A percentile compares a stretch with the other conserved stretches of the same genome.
These are phyloP conservation scores for Leucoagaricus sp. DNA, from an alignment of 1,284 basidiomycete species.

Conservation along the genomic window DNA sequence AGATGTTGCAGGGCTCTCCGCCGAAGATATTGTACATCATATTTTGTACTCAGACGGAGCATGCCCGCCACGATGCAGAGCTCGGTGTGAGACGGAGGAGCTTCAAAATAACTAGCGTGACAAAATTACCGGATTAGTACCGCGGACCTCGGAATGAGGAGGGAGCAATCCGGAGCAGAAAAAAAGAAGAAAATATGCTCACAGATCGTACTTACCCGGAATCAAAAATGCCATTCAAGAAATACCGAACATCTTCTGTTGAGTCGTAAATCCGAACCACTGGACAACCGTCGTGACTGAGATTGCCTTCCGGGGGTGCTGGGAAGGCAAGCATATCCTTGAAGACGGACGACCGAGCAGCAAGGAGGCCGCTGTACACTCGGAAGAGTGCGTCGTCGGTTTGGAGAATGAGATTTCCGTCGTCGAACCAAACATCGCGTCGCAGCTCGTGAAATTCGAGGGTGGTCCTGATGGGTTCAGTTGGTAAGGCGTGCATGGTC, in stretches of 20 bases:
- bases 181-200: not conserved
- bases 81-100: constrained; percentile 30
- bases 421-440: constrained; percentile 35
- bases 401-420: constrained; percentile 40
- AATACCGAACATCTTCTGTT: constrained; percentile 32
- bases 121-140: not conserved
- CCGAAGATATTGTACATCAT: constrained; percentile 39
- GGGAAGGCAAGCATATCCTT: constrained; percentile 39
- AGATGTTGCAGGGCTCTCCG: constrained; percentile 37
- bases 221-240: constrained; percentile 39
- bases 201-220: constrained; percentile 32
- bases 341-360: constrained; percentile 37
- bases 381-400: constrained; percentile 35
- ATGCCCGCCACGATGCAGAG: constrained; percentile 35
- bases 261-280: constrained; percentile 37
- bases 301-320: constrained; percentile 29
- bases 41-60: constrained; percentile 42
- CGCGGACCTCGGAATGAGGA: not conserved
- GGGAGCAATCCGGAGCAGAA: not conserved
- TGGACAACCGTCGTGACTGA: constrained; percentile 31
- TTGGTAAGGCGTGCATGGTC: constrained; percentile 1
- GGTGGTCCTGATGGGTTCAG: not conserved
- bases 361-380: constrained; percentile 37
- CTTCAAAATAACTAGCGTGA: constrained; percentile 32
- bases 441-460: constrained; percentile 1